phyloP scores from a whole-genome alignment of 495 filamentous ascomycete genomes.

The Cudoniella acicularis region DNA sequence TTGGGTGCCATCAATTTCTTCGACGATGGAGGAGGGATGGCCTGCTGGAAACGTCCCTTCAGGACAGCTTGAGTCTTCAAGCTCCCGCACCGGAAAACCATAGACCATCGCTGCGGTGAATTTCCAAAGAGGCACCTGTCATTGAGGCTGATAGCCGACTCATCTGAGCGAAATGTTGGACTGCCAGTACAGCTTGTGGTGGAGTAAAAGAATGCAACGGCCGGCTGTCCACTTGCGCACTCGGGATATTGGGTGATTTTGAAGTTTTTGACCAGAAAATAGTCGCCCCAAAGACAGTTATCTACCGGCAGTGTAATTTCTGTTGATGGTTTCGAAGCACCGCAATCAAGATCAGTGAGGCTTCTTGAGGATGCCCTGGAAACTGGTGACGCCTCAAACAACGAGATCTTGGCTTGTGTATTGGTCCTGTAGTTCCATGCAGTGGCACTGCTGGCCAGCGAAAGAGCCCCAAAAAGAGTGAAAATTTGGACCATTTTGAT shows the following conservation, averaged over 20 bases:
- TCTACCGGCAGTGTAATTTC: not conserved
- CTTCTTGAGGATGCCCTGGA: not conserved
- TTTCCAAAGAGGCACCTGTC: not conserved
- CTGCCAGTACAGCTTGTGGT: not conserved
- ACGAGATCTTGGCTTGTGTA: not conserved
- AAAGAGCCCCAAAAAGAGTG: not conserved
- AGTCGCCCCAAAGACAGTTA: not conserved
- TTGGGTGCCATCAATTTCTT: not conserved
- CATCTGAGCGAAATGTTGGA: not conserved
- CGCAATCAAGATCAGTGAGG: not conserved
- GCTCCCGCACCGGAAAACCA: not conserved
- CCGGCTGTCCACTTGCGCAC: not conserved
- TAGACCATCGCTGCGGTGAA: not conserved
- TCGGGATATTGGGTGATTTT: not conserved
- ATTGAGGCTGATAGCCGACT: not conserved
- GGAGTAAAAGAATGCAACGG: not conserved
- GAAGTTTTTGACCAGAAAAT: not conserved
- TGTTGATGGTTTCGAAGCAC: not conserved
- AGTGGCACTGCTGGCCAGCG: not conserved
- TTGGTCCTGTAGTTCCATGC: not conserved
- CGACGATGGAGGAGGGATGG: not conserved
- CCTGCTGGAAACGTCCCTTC: not conserved
- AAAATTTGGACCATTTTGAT: not conserved
- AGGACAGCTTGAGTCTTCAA: not conserved
- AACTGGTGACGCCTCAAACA: not conserved